Base-by-base conservation (phyloP, 2,329 filamentous ascomycete genomes). In the Triangularia verruculosa region DNA sequence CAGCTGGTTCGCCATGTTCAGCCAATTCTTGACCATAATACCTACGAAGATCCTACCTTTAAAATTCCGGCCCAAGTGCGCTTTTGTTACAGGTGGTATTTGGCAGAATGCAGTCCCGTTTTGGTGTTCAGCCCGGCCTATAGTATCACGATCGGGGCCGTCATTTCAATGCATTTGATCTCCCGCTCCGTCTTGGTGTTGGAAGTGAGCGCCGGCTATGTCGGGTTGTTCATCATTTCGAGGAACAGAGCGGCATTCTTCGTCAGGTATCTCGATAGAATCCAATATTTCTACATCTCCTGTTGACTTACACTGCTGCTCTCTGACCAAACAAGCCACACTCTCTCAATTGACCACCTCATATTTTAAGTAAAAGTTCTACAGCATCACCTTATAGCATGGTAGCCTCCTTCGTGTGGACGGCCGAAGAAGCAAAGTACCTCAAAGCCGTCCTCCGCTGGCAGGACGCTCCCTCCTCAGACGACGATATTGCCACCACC, bases 371-470 rank as follows among this genome's bases (percentile, higher is more conserved):
- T 5, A 58, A 24, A 52, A 24, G 13, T 4, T 20, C 17, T 20
- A 47, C 13, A 47, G 17, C 5, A 15, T 15, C n/a, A 47, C 39
- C 13, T 22, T 17, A 34, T 27, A 66, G 34, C 15, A 68, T 70
- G 68, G 67, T 68, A 27, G 67, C 66, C 61, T 76, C 74, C 4
- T 68, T 78, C 64, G 69, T 75, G 39, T 77, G 75, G 70, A 75
- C 77, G 0, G 71, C 76, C 3, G 78, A 79, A 39, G 78, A 80
- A 66, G 72, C 73, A 43, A 73, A 72, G 62, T 80, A 79, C 61
- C 72, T 79, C 62, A 74, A 73, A 66, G 76, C 77, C 28, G 70
- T 79, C 20, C 73, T 80, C 57, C 69, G 72, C 20, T 79, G 77
- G 77, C 71, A 77, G 47, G 75, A 77, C 7, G 52, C 58, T 5